These are phyloP conservation scores for Solanum chaucha DNA, from an alignment of 257 asterid species.

Conservation along the genomic window DNA sequence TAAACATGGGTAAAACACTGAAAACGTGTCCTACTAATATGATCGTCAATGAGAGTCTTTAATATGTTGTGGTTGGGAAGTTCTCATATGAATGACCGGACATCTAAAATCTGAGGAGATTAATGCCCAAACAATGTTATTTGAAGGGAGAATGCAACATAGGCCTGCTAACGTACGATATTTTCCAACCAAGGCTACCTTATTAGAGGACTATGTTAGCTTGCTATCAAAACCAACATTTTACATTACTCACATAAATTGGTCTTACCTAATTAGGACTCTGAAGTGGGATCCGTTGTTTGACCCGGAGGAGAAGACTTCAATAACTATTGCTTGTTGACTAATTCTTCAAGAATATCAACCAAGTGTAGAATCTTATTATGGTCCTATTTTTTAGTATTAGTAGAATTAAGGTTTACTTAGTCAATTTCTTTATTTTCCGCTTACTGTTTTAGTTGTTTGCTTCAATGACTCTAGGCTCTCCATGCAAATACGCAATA, in stretches of 20 bases:
- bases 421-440: neutral
- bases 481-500: neutral
- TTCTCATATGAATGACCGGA: neutral
- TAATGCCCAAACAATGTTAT: too few relatives aligned
- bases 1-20: neutral
- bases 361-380: neutral
- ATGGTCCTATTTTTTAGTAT: neutral
- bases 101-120: neutral
- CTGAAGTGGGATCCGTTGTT: neutral
- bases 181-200: neutral
- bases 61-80: neutral
- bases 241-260: neutral
- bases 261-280: neutral
- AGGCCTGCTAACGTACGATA: neutral
- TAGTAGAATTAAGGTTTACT: neutral
- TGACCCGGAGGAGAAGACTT: neutral
- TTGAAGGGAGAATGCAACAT: neutral
- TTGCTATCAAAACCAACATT: too few relatives aligned
- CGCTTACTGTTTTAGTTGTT: neutral
- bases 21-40: neutral
- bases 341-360: neutral
- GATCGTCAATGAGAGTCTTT: neutral
- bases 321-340: neutral
- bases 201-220: neutral
- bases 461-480: neutral